phyloP scores from a whole-genome alignment of 106 monocot species.

The Dactylorhiza incarnata region DNA sequence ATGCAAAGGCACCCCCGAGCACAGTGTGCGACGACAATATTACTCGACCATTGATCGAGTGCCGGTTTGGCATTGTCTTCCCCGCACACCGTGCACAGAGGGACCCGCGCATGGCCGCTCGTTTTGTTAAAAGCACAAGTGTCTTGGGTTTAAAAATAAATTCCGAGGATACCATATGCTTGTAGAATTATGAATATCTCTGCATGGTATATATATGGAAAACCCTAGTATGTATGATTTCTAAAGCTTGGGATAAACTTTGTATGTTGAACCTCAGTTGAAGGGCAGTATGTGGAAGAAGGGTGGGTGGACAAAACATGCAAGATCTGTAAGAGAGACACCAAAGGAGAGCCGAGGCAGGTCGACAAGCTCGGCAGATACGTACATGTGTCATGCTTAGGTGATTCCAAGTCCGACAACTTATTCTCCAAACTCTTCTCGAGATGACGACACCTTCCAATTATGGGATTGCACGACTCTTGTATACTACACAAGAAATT shows the following conservation, averaged over 20 bases:
- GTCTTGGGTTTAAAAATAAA: no score
- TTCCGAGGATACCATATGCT: no score
- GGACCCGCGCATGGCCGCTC: no score
- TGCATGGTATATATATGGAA: no score
- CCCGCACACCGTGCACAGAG: no score
- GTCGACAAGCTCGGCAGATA: constrained; percentile 80
- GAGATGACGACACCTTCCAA: constrained; percentile 10
- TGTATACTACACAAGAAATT: background rate
- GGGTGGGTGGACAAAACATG: constrained; percentile 99
- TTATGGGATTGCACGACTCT: background rate
- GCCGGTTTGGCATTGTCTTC: no score
- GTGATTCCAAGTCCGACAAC: constrained; percentile 61
- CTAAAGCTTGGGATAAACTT: background rate
- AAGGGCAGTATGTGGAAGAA: constrained; percentile 94
- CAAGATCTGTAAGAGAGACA: constrained; percentile 95
- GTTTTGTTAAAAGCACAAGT: no score
- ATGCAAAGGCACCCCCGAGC: no score
- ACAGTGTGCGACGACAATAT: no score
- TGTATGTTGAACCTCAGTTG: constrained; percentile 29
- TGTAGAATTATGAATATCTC: no score
- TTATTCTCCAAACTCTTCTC: constrained; percentile 90
- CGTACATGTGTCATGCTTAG: constrained; percentile 65
- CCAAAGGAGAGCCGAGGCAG: constrained; percentile 80
- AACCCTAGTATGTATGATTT: no score
- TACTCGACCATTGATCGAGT: no score